Conservation (phyloP, 2,329 filamentous ascomycete genomes). For the Clarireedia hainanense region DNA sequence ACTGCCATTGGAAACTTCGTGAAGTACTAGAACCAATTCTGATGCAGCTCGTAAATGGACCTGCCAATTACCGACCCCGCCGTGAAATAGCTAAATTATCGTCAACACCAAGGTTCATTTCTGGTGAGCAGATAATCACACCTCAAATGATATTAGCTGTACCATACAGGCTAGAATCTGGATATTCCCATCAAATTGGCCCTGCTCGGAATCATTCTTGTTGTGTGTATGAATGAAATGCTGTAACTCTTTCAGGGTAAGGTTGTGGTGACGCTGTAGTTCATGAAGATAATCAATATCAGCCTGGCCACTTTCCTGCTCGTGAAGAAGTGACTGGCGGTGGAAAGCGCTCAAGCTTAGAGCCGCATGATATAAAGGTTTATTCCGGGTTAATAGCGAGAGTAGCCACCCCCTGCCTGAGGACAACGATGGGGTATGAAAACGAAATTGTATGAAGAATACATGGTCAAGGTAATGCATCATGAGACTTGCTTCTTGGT, state of each 20-base stretch:
- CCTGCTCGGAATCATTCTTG: neutral
- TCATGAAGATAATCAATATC: conserved; percentile 8
- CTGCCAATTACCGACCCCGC: conserved; percentile 41
- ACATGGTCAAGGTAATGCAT: conserved; percentile 56
- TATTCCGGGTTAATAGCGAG: conserved; percentile 47
- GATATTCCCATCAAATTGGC: conserved; percentile 1
- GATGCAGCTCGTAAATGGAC: conserved; percentile 43
- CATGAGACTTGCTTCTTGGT: conserved; percentile 29
- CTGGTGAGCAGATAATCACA: neutral
- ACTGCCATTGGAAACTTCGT: conserved; percentile 4
- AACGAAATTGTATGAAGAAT: conserved; percentile 54
- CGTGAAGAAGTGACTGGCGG: conserved; percentile 32
- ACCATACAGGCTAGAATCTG: conserved; percentile 9
- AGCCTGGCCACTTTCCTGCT: conserved; percentile 1
- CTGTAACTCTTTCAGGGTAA: neutral
- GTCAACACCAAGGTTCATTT: neutral
- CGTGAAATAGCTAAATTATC: conserved; percentile 25
- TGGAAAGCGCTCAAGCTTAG: conserved; percentile 50
- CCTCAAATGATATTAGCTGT: conserved; percentile 9
- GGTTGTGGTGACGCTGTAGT: conserved; percentile 8
- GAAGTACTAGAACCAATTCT: conserved; percentile 34
- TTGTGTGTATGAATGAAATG: neutral
- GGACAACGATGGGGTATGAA: conserved; percentile 48
- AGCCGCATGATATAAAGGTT: conserved; percentile 46
- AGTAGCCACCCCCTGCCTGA: conserved; percentile 55